Evolutionary conservation across 2,329 filamentous ascomycete species (phyloP), one percentile per base, ranked within the genome.

Genomic region (Calonectria hawksworthii): DNA sequence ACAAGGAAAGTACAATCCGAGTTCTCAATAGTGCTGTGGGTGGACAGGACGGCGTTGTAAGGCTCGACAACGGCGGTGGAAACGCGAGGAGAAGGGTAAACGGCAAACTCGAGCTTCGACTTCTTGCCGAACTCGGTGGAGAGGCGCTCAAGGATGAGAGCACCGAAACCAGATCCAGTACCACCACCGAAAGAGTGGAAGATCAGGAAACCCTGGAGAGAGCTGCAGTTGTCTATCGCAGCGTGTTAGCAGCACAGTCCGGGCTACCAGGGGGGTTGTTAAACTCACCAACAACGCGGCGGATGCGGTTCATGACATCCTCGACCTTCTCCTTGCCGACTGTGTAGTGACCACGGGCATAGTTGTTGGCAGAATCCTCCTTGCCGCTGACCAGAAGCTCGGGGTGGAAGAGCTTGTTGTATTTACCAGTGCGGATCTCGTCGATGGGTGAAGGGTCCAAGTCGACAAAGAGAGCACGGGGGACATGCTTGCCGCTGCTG

Each of bases 1-100:
- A 94, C 93, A 64, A 94, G 87, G 89, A 94, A 94, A n/a, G 93
- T 94, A 84, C 93, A 94, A 88, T 94, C 93, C n/a, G 93, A 92
- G 88, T 94, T 93, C 89, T 94, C 93, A 76, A 94, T 93, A 74
- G 93, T 94, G 89, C 92, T 94, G 88, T 94, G 93, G 72, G 93
- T 94, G 59, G 93, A 93, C 76, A 94, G 88, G 73, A 94, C 92
- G 75, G 93, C 92, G 81, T 94, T 94, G 89, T 94, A 94, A 36
- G 93, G 93, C 88, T 94, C 93, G 70, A 94, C 93, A 72, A 94
- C 92, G 52, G 93, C 91, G 50, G 92, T 94, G 54, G 93, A 93
- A 77, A 93, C 91, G 74, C 92, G 91, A 75, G 93, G 93, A 70
- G 93, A 91, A 77, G 93, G 93, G 88, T 94, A 94, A 75, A 94